These are phyloP conservation scores for Ophiostoma montium DNA, from an alignment of 2,329 filamentous ascomycete genomes.

Conservation along the genomic window DNA sequence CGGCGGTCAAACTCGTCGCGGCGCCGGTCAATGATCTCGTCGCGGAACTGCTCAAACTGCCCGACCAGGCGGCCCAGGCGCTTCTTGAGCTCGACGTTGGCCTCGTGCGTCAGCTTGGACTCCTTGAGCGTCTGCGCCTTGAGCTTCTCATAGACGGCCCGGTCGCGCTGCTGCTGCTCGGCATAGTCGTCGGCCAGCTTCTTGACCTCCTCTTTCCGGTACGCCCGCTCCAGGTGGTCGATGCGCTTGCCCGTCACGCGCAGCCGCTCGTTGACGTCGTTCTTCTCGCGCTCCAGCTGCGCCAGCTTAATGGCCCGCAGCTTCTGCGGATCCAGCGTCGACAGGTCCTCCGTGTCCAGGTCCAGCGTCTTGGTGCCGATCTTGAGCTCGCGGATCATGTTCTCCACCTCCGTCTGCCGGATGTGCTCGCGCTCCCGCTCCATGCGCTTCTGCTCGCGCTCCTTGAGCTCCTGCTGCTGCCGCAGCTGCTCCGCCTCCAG, in stretches of 20 bases:
- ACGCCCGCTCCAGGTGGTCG: slow-evolving; percentile 92
- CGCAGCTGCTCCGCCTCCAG: slow-evolving; percentile 83
- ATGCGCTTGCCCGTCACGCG: slow-evolving; percentile 88
- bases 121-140: slow-evolving; percentile 69
- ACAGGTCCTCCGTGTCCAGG: slow-evolving; percentile 68
- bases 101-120: slow-evolving; percentile 76
- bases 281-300: slow-evolving; percentile 96
- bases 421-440: slow-evolving; percentile 82
- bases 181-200: slow-evolving; percentile 79
- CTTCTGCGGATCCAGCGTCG: slow-evolving; percentile 75
- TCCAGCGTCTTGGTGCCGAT: slow-evolving; percentile 62
- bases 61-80: slow-evolving; percentile 73
- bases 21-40: slow-evolving; percentile 70
- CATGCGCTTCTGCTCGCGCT: slow-evolving; percentile 74
- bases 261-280: slow-evolving; percentile 80
- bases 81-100: slow-evolving; percentile 86
- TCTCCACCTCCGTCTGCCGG: slow-evolving; percentile 85
- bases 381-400: slow-evolving; percentile 83
- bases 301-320: slow-evolving; percentile 91
- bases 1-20: slow-evolving; percentile 94
- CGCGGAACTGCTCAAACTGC: slow-evolving; percentile 72
- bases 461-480: slow-evolving; percentile 80
- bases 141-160: slow-evolving; percentile 63
- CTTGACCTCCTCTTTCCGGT: slow-evolving; percentile 90
- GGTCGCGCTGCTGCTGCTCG: slow-evolving; percentile 63